Evolutionary conservation across 192 early-diverging fungal genomes (phyloP), one percentile per base, ranked within the genome.

Genomic region (Mortierella hygrophila): DNA sequence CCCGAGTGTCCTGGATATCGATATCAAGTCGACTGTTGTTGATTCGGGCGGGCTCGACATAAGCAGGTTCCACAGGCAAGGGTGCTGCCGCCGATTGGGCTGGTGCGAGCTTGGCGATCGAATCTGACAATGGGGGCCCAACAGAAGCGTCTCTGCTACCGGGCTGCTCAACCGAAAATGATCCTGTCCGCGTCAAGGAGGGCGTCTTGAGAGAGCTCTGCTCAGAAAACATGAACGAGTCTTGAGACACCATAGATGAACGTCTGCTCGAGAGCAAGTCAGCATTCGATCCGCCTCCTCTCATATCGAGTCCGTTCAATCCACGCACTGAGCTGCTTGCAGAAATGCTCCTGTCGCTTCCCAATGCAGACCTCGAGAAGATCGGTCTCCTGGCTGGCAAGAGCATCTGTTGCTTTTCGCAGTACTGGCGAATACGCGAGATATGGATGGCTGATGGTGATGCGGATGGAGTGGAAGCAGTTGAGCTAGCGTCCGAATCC

Each of bases 181-280:
- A 86, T 40, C 75, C 84, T 70, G 84, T 47, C 0, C 79, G 75
- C 38, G 84, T 86, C 70, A 75, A 38, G 23, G 74, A 72, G 9
- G 83, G 74, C 3, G 79, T 78, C 41, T 74, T 80, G 52, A 77
- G 75, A 4, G 79, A 74, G 26, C 84, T 68, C 41, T 86, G 84
- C 21, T 86, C 84, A 26, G 84, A 86, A 7, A 78, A 55, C 84
- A 86, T 81, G 68, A 81, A 86, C 15, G 84, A 86, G 38, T 86
- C 79, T 47, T 86, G 84, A 10, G 84, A 86, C 1, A 86, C 79
- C 0, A 86, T 81, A 3, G 84, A 86, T 4, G 84, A 86, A 1
- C 84, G 78, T 65, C 84, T 86, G 75, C 84, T 86, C 1, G 84
- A 81, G 18, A 77, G 72, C 20, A 86, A 11, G 37, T 86, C 84